Base-by-base conservation (phyloP, 306 rosid genomes). In the Casuarina glauca region DNA sequence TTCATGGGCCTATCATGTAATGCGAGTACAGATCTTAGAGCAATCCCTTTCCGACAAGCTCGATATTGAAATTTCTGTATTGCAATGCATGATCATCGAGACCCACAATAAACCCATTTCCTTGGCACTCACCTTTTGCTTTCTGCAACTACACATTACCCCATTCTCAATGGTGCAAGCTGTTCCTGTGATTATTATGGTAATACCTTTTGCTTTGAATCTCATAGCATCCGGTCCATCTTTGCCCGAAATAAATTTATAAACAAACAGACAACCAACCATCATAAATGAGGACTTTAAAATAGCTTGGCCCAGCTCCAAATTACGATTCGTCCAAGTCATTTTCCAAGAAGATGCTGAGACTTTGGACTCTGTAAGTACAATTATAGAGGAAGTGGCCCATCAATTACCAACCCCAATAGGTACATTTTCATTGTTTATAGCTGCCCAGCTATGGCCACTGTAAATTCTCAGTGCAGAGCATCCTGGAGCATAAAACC, bases 381-480 rank as follows among this genome's bases (percentile, higher is more conserved):
- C 69, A 80, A 69, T 12, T 67, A 39, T 48, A 82, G 70, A 50
- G 36, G 70, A 46, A 70, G 49, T 76, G 86, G 75, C 50, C 87
- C 90, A 67, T 13, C 41, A 54, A 58, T 15, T 83, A 83, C 77
- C 74, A 52, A 41, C 42, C 72, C 82, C 75, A 0, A 76, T 20
- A 87, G 78, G 87, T 0, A 80, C 76, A 85, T 54, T 82, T 76
- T 84, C 72, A 87, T 75, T 84, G 76, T 54, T 17, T 0, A 50
- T 79, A 70, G 85, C 90, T 82, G 86, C 82, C 62, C 60, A 74
- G 81, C 62, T 52, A 55, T 45, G 4, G 32, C 32, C 20, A 20
- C 50, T 70, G 62, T 57, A 68, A 64, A 36, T 73, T 69, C 73
- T 61, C 73, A 72, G 17, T 0, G 36, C 70, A 54, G 20, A 52